phyloP scores from a whole-genome alignment of 2,329 filamentous ascomycete genomes.

The Nothophoma quercina region DNA sequence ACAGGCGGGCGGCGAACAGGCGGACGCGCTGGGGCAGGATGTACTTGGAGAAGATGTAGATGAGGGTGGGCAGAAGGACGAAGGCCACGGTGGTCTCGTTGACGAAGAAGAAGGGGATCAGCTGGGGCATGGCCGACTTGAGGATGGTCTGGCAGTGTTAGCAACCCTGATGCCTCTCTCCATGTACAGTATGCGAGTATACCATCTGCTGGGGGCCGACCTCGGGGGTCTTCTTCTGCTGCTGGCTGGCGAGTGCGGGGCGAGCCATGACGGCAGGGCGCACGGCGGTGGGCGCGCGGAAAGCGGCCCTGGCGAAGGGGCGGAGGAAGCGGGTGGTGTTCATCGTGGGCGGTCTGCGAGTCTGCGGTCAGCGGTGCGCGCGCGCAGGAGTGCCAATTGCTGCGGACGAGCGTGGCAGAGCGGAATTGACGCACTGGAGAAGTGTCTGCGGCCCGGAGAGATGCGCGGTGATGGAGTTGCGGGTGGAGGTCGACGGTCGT shows the following conservation, averaged over 20 bases:
- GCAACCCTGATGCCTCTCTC: not conserved
- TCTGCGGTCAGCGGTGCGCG: conserved; percentile 40
- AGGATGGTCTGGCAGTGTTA: conserved; percentile 47
- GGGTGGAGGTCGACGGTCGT: conserved; percentile 34
- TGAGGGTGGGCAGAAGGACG: conserved; percentile 51
- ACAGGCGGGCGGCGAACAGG: conserved; percentile 51
- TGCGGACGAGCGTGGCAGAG: conserved; percentile 17
- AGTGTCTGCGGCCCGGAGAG: conserved; percentile 38
- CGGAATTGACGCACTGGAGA: conserved; percentile 42
- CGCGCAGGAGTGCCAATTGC: conserved; percentile 37
- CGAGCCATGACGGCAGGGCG: conserved; percentile 47
- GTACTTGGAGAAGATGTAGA: conserved; percentile 56
- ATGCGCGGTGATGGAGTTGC: conserved; percentile 47
- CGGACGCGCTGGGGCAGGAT: conserved; percentile 53
- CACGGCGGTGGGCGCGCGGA: conserved; percentile 48
- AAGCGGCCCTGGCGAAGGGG: conserved; percentile 50
- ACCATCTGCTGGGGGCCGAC: conserved; percentile 47
- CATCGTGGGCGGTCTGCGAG: conserved; percentile 48
- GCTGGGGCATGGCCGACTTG: conserved; percentile 55
- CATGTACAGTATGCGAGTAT: not conserved
- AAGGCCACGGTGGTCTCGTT: conserved; percentile 54
- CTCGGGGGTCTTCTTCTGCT: conserved; percentile 46
- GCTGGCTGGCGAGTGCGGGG: conserved; percentile 44
- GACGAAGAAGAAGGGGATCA: conserved; percentile 56
- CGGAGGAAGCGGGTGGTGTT: conserved; percentile 53